A percentile compares a stretch with the other conserved stretches of the same genome.
Evolutionary conservation across 192 early-diverging fungal species (phyloP).

Genomic region (Entomortierella beljakovae): DNA sequence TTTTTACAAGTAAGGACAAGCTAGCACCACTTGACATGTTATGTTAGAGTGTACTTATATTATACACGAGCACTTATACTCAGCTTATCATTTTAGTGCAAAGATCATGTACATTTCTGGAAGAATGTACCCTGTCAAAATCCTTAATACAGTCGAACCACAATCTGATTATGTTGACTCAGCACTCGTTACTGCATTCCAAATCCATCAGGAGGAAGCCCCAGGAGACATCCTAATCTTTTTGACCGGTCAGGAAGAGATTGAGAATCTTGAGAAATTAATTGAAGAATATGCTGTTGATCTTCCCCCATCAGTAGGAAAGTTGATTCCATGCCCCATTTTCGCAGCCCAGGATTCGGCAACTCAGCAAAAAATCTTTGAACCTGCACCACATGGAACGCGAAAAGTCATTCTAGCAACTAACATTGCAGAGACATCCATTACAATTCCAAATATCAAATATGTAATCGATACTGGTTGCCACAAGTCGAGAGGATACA

Average conservation of each 20-base stretch:
- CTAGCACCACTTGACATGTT: too few species aligned
- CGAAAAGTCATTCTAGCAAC: constrained; percentile 96
- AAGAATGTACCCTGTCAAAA: constrained; percentile 89
- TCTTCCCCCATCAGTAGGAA: constrained; percentile 63
- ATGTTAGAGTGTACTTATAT: too few species aligned
- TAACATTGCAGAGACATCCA: constrained; percentile 98
- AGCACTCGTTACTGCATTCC: constrained; percentile 85
- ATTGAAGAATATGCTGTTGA: constrained; percentile 76
- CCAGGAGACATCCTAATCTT: constrained; percentile 95
- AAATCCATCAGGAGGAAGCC: constrained; percentile 89
- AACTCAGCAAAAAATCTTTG: constrained; percentile 92
- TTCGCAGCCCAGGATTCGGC: constrained; percentile 92
- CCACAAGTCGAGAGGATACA: constrained; percentile 91
- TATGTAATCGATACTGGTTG: constrained; percentile 97
- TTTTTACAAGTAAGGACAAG: constrained; percentile 85
- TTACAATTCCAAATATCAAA: constrained; percentile 94
- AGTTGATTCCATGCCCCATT: constrained; percentile 86
- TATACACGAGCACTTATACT: too few species aligned
- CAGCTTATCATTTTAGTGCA: constrained; percentile 68
- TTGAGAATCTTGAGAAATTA: constrained; percentile 90
- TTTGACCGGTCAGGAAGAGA: constrained; percentile 94
- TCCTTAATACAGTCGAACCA: constrained; percentile 80
- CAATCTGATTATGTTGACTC: constrained; percentile 94
- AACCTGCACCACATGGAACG: constrained; percentile 82
- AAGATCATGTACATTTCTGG: constrained; percentile 90